These are phyloP conservation scores for Tetrapisispora iriomotensis DNA, from an alignment of 805 yeast genomes.

Conservation along the genomic window DNA sequence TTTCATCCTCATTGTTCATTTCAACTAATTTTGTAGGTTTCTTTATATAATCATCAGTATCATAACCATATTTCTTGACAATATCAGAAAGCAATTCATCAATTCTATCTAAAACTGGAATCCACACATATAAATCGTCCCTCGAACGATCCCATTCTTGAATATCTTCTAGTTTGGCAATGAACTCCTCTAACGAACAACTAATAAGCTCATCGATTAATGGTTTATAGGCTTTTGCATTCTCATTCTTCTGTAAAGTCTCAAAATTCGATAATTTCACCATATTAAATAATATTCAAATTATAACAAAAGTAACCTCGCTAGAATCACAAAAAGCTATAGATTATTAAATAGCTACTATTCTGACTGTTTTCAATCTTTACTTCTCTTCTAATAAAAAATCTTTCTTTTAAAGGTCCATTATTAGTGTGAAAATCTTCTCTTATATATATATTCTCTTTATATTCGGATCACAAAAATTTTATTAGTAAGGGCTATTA, in stretches of 20 bases:
- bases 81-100: slow-evolving; percentile 53
- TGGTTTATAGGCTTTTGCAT: slow-evolving; percentile 28
- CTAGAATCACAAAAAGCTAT: too few species aligned
- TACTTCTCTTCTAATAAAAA: too few species aligned
- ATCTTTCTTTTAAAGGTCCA: too few species aligned
- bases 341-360: too few species aligned
- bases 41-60: slow-evolving; percentile 30
- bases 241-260: slow-evolving; percentile 37
- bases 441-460: too few species aligned
- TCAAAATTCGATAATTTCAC: slow-evolving; percentile 24
- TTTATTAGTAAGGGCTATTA: too few species aligned
- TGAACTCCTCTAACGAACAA: slow-evolving; percentile 33
- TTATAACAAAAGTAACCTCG: not conserved
- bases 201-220: slow-evolving; percentile 31
- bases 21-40: slow-evolving; percentile 38
- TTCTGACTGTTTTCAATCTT: too few species aligned
- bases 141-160: slow-evolving; percentile 51
- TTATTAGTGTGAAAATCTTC: too few species aligned
- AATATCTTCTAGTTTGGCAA: slow-evolving; percentile 31
- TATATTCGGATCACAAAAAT: too few species aligned
- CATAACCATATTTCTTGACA: slow-evolving; percentile 40
- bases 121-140: slow-evolving; percentile 69
- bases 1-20: slow-evolving; percentile 39
- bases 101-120: slow-evolving; percentile 62
- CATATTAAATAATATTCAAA: slow-evolving; percentile 9